A percentile compares a stretch with the other conserved stretches of the same genome.
Conservation (phyloP, 2,329 filamentous ascomycete species). For the Monosporascus sp. region DNA sequence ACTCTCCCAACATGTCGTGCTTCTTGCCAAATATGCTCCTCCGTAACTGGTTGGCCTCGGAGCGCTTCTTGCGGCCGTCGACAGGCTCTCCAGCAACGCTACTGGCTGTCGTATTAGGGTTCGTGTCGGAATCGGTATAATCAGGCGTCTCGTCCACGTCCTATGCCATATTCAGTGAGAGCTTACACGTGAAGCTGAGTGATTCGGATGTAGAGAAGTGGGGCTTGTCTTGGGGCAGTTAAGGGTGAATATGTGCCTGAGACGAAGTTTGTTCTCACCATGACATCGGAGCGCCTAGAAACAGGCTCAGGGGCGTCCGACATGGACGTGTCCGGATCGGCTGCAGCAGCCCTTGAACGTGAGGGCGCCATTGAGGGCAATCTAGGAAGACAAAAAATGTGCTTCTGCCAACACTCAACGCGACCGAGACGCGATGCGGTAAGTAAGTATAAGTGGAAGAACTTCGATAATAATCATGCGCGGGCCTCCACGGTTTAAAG, state of each 20-base stretch:
- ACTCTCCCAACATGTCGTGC: constrained; percentile 85
- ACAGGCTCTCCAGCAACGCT: constrained; percentile 74
- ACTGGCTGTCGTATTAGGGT: constrained; percentile 69
- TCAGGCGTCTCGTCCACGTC: constrained; percentile 62
- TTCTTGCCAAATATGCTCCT: constrained; percentile 94
- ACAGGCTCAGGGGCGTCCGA: constrained; percentile 49
- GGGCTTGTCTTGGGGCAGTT: neutral
- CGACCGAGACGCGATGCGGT: constrained; percentile 45
- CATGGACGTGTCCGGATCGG: constrained; percentile 59
- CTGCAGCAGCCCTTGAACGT: constrained; percentile 47
- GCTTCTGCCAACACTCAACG: constrained; percentile 42
- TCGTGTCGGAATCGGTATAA: constrained; percentile 62
- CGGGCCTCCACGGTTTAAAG: neutral
- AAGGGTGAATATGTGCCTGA: neutral
- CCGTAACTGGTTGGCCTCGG: constrained; percentile 82
- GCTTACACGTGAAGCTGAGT: neutral
- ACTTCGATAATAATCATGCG: neutral
- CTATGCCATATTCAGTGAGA: constrained; percentile 25
- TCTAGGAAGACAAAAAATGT: neutral
- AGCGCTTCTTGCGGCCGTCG: constrained; percentile 80
- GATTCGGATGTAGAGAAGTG: too few species aligned
- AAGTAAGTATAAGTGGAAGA: neutral
- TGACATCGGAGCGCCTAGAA: constrained; percentile 36
- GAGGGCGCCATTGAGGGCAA: constrained; percentile 45
- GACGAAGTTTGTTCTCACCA: constrained; percentile 35